A percentile compares a stretch with the other conserved stretches of the same genome.
Conservation (phyloP, 306 rosid genomes). For the Fragaria nilgerrensis region DNA sequence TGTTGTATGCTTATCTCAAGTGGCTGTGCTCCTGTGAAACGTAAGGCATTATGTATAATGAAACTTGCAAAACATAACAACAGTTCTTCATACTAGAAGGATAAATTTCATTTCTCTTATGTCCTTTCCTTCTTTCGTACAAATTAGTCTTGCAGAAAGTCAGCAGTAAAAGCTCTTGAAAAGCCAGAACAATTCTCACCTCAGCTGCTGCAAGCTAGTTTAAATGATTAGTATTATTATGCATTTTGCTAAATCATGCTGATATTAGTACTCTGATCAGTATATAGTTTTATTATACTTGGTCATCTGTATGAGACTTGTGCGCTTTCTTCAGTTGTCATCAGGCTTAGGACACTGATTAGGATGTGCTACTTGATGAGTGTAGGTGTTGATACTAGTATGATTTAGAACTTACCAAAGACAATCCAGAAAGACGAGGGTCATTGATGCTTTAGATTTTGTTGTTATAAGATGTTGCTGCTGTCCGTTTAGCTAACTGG, state of each 20-base stretch:
- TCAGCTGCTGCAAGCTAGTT: no score
- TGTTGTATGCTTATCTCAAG: not conserved
- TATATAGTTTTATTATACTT: no score
- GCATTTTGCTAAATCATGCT: no score
- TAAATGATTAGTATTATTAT: no score
- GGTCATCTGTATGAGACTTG: no score
- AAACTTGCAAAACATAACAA: not conserved
- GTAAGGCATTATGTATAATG: not conserved
- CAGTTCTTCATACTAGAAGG: not conserved
- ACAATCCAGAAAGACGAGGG: not conserved
- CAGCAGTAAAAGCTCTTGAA: no score
- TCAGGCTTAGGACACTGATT: not conserved
- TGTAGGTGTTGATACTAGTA: not conserved
- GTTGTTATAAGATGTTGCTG: not conserved
- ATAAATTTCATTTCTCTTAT: no score
- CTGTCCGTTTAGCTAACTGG: not conserved
- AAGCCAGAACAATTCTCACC: no score
- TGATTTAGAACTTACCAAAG: not conserved
- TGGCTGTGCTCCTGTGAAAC: not conserved
- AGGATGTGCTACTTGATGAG: not conserved
- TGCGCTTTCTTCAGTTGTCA: no score
- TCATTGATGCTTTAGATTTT: not conserved
- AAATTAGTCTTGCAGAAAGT: no score
- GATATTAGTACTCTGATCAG: no score
- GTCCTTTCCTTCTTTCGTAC: no score